Percentiles rank a stretch among this genome's conserved stretches.
phyloP scores from a whole-genome alignment of 2,329 filamentous ascomycete species.

The Hawksworthiomyces lignivorus region DNA sequence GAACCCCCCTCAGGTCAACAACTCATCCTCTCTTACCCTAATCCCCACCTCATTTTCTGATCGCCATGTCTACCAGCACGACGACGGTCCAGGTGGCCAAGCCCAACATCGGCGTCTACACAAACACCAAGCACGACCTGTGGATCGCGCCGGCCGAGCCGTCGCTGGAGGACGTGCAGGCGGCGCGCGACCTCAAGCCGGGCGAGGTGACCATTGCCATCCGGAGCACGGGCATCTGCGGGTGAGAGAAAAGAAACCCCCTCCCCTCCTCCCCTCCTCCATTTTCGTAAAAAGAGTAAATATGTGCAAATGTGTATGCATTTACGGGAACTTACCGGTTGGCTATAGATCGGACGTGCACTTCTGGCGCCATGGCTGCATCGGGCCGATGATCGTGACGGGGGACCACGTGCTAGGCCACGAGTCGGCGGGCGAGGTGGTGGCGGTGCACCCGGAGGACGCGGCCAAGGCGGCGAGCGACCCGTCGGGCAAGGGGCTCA shows the following conservation, averaged over 20 bases:
- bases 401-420: slow-evolving; percentile 89
- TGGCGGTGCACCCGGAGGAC: slow-evolving; percentile 58
- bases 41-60: background rate
- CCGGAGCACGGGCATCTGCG: slow-evolving; percentile 94
- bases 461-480: slow-evolving; percentile 25
- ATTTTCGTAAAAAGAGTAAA: no score
- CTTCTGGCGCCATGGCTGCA: slow-evolving; percentile 94
- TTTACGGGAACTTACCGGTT: no score
- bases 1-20: background rate
- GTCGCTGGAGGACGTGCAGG: slow-evolving; percentile 63
- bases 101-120: slow-evolving; percentile 92
- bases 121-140: slow-evolving; percentile 84
- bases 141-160: slow-evolving; percentile 80
- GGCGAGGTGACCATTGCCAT: slow-evolving; percentile 85
- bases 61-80: slow-evolving; percentile 7
- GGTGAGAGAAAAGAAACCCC: slow-evolving; percentile 46
- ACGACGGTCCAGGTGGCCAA: slow-evolving; percentile 47
- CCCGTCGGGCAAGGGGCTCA: slow-evolving; percentile 59
- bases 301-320: no score
- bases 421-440: slow-evolving; percentile 78
- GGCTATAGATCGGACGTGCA: slow-evolving; percentile 74
- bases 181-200: slow-evolving; percentile 57
- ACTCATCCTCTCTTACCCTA: background rate
- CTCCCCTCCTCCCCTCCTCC: no score
- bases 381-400: slow-evolving; percentile 89